Percentiles rank a stretch among this genome's conserved stretches.
Evolutionary conservation across 352 stramenopile species (phyloP).

Genomic region (Phytophthora cryptogea): DNA sequence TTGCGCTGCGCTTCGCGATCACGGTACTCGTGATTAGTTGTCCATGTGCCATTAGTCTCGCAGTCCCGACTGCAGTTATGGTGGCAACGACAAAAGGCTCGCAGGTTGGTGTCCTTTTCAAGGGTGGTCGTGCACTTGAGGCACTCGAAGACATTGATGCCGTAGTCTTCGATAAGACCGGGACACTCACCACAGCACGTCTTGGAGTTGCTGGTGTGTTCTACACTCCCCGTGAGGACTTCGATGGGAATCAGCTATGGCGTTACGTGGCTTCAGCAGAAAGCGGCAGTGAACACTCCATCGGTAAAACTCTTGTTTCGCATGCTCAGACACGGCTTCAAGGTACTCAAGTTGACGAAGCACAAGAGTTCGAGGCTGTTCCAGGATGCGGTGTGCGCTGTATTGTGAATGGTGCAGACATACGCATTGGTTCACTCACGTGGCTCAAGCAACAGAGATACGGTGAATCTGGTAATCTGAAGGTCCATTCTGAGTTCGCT

Average conservation of each 20-base stretch:
- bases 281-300: slow-evolving; percentile 65
- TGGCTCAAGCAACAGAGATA: slow-evolving; percentile 65
- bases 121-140: slow-evolving; percentile 73
- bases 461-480: slow-evolving; percentile 21
- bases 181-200: slow-evolving; percentile 69
- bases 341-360: slow-evolving; percentile 22
- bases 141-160: slow-evolving; percentile 65
- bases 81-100: slow-evolving; percentile 81
- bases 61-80: slow-evolving; percentile 78
- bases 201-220: slow-evolving; percentile 43
- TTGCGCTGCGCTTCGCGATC: slow-evolving; percentile 80
- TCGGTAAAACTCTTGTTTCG: slow-evolving; percentile 57
- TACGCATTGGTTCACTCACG: slow-evolving; percentile 68
- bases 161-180: slow-evolving; percentile 87
- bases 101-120: slow-evolving; percentile 82
- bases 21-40: slow-evolving; percentile 82
- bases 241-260: slow-evolving; percentile 38
- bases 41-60: slow-evolving; percentile 76
- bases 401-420: slow-evolving; percentile 31
- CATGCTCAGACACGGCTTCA: slow-evolving; percentile 44
- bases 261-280: slow-evolving; percentile 54
- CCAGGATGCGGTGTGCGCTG: slow-evolving; percentile 70
- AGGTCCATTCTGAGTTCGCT: slow-evolving; percentile 46
- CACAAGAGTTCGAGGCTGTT: slow-evolving; percentile 46
- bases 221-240: slow-evolving; percentile 4